Evolutionary conservation across 306 rosid species (phyloP).

Genomic region (Gillenia trifoliata): DNA sequence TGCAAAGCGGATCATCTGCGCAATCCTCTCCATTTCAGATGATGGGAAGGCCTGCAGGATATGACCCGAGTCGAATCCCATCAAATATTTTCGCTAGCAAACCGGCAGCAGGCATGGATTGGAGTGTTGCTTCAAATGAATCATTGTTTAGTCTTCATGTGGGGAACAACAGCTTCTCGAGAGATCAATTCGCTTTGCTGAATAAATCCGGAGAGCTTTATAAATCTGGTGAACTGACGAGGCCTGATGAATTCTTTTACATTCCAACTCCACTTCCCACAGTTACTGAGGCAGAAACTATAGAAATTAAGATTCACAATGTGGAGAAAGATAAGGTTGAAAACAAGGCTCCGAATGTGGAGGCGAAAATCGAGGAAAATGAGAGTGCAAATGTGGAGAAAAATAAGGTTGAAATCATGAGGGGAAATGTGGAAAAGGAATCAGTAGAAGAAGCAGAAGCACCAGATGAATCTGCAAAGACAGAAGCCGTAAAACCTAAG

Average conservation of each 20-base stretch:
- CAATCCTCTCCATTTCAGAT: slow-evolving; percentile 27
- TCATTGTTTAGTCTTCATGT: slow-evolving; percentile 61
- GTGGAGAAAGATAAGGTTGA: background rate
- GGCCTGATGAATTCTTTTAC: slow-evolving; percentile 18
- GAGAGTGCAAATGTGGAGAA: background rate
- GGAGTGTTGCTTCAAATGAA: slow-evolving; percentile 71
- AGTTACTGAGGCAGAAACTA: slow-evolving; percentile 5
- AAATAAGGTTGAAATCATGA: background rate
- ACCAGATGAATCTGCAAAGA: background rate
- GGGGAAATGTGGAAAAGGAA: slow-evolving; percentile 1
- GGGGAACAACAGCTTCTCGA: slow-evolving; percentile 59
- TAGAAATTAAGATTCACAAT: background rate
- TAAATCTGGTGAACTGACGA: slow-evolving; percentile 37
- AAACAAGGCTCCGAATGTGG: background rate
- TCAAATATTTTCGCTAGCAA: slow-evolving; percentile 33
- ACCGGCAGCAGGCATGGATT: slow-evolving; percentile 43
- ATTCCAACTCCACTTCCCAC: slow-evolving; percentile 19
- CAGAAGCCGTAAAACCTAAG: background rate
- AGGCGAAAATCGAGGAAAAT: background rate
- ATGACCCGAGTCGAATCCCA: slow-evolving; percentile 63
- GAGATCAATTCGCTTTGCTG: slow-evolving; percentile 21
- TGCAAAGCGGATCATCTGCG: slow-evolving; percentile 21
- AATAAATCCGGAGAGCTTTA: slow-evolving; percentile 16
- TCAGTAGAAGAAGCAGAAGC: background rate
- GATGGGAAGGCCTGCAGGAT: slow-evolving; percentile 20